Evolutionary conservation across 2,329 filamentous ascomycete genomes (phyloP), one percentile per base, ranked within the genome.

Genomic region (Tolypocladium tropicale): DNA sequence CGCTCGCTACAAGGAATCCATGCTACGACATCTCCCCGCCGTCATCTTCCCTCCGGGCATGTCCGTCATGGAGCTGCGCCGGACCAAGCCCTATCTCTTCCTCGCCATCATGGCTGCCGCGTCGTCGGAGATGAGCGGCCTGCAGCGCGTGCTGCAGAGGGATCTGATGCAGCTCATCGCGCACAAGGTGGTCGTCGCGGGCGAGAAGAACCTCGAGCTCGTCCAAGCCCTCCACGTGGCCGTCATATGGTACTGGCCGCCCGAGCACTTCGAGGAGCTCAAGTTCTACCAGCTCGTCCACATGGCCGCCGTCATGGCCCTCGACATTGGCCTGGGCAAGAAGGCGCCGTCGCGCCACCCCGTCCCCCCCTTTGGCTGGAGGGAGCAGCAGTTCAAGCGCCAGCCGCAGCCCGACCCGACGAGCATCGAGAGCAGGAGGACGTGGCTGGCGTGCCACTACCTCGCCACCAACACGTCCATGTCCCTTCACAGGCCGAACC

Each of bases 241-340:
- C 7, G 83, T 86, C n/a, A 80, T 91, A 23, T 95, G 90, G 89
- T 95, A 95, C 68, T 85, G 84, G 68, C 89, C 90, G 18, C 90
- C 90, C 0, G 85, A 93, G 61, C 81, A 88, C 63, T 89, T 89
- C 57, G 89, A 95, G 65, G 88, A 94, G 71, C 82, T 93, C 65
- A 94, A 94, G 67, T 95, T 94, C 68, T 95, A 94, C 72, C 89
- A 93, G 73, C 80, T 94, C 61, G 84, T 90, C 50, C 89, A 95
- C 68, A 83, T 90, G 65, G 87, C 88, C 2, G 86, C 86, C 52
- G 81, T 90, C 62, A 89, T 95, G 85, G 87, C 86, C 30, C 84
- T 95, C 55, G 90, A 95, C 63, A 80, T 95, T 36, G 90, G 90
- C 0, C 80, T 95, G 7, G 88, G 86, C 18, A 80, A 65, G 55